Evolutionary conservation across 75 land plant genomes (phyloP), one percentile per base, ranked within the genome.

Genomic region (Chamaecyparis obtusa): DNA sequence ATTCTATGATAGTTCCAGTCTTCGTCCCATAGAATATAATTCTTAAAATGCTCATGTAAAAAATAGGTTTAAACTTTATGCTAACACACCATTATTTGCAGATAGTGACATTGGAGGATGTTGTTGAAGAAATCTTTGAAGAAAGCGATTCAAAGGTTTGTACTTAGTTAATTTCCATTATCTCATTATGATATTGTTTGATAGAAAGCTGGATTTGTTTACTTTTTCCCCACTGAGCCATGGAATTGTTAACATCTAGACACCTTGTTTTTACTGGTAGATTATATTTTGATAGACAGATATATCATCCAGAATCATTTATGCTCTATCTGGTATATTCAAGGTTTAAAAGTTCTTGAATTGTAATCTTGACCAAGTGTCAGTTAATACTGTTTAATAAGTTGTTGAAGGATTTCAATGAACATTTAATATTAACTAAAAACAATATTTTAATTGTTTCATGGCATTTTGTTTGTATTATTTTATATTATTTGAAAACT

Each of bases 51-150:
- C 15, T 81, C 19, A 35, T 84, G 84, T n/a, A 9, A 24, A 46
- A 41, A 17, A n/a, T 43, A 82, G 46, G 9, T 35, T n/a, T 44
- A 44, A 5, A 44, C 6, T 44, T 44, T 9, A 19, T 84, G 35
- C 24, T 57, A 32, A 35, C 75, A 19, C 24, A 15, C 32, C 30
- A 41, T 4, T 79, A 19, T 77, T 46, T 86, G 49, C 95, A 97
- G 99, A 84, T 98, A 81, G 97, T 95, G 10, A 98, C 98, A 15
- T 86, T 98, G 89, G 99, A 98, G 90, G 99, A 98, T 92, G 98
- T 96, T 85, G 99, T 98, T 86, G 99, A 98, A 90, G 99, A 98
- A 89, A 96, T 98, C 89, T 98, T 96, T 91, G 99, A 98, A 87
- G 99, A 98, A 84, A 98, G 93, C 93, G 99, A 98, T 88, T 98